A percentile compares a stretch with the other conserved stretches of the same genome.
These are phyloP conservation scores for Beauveria rudraprayagi DNA, from an alignment of 2,329 filamentous ascomycete species.

Conservation along the genomic window DNA sequence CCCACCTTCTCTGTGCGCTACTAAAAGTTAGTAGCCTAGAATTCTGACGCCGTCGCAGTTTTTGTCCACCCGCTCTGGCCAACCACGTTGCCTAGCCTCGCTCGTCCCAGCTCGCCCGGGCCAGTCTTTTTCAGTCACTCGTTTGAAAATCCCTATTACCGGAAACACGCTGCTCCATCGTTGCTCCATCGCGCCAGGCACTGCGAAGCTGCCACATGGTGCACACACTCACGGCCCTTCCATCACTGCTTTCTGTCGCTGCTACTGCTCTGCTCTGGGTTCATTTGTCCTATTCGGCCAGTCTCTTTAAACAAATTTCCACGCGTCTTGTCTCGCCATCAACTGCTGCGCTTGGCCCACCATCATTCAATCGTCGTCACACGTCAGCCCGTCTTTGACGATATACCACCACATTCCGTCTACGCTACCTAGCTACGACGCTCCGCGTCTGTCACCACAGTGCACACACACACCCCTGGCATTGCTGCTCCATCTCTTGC, in stretches of 20 bases:
- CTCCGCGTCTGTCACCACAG: neutral
- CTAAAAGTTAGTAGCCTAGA: conserved; percentile 8
- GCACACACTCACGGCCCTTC: neutral
- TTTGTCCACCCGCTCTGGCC: conserved; percentile 7
- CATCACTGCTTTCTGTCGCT: neutral
- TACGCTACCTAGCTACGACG: conserved; percentile 2
- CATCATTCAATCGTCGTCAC: neutral
- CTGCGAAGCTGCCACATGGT: neutral
- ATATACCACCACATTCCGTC: conserved; percentile 7
- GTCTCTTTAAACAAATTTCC: neutral
- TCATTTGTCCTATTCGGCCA: neutral
- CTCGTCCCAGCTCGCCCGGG: conserved; percentile 9
- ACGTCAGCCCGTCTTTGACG: neutral
- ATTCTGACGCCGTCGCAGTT: conserved; percentile 12
- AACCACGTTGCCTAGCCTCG: conserved; percentile 8
- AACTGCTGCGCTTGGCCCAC: conserved; percentile 1
- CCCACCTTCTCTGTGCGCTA: conserved; percentile 6
- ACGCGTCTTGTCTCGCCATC: neutral
- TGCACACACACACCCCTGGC: neutral
- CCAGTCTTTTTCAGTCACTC: conserved; percentile 9
- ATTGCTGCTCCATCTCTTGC: conserved; percentile 7
- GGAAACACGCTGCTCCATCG: conserved; percentile 2
- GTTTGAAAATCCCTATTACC: conserved; percentile 9
- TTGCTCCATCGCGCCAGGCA: conserved; percentile 6
- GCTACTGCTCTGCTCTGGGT: neutral